These are phyloP conservation scores for Xylaria bambusicola DNA, from an alignment of 495 filamentous ascomycete species.

Conservation along the genomic window DNA sequence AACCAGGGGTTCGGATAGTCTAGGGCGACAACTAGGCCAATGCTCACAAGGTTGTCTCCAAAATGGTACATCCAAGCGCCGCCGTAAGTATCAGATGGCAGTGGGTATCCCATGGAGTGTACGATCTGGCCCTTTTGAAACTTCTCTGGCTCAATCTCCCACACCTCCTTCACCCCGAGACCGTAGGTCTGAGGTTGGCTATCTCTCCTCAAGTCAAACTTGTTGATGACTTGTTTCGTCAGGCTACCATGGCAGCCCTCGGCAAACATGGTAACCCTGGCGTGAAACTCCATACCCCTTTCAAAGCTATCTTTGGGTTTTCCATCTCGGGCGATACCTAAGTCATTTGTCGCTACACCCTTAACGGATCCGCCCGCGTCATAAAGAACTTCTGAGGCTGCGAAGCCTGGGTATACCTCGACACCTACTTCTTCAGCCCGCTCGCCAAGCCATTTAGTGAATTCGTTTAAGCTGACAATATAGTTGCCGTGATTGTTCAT, in stretches of 20 bases:
- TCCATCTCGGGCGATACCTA: conserved; percentile 78
- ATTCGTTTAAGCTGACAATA: conserved; percentile 91
- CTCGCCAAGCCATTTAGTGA: conserved; percentile 93
- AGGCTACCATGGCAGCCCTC: conserved; percentile 97
- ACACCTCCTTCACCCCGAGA: conserved; percentile 93
- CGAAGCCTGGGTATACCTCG: conserved; percentile 96
- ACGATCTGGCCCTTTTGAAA: conserved; percentile 82
- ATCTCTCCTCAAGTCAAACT: conserved; percentile 86
- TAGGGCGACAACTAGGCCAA: conserved; percentile 90
- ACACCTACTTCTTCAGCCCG: conserved; percentile 96
- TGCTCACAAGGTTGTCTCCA: conserved; percentile 91
- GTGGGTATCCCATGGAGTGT: conserved; percentile 92
- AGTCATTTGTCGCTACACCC: conserved; percentile 95
- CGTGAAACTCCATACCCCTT: conserved; percentile 98
- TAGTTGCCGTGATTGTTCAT: conserved; percentile 99
- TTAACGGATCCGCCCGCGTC: conserved; percentile 81
- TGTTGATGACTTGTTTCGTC: conserved; percentile 93
- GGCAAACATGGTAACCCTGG: conserved; percentile 86
- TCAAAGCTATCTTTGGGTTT: conserved; percentile 91
- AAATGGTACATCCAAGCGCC: conserved; percentile 99
- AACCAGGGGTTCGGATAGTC: conserved; percentile 98
- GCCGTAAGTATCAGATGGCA: conserved; percentile 88
- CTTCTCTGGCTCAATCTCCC: conserved; percentile 94
- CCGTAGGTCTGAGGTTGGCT: conserved; percentile 94
- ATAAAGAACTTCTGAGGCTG: conserved; percentile 91